Evolutionary conservation across 331 rosid genomes (phyloP), one percentile per base, ranked within the genome.

Genomic region (Cucumis variabilis): DNA sequence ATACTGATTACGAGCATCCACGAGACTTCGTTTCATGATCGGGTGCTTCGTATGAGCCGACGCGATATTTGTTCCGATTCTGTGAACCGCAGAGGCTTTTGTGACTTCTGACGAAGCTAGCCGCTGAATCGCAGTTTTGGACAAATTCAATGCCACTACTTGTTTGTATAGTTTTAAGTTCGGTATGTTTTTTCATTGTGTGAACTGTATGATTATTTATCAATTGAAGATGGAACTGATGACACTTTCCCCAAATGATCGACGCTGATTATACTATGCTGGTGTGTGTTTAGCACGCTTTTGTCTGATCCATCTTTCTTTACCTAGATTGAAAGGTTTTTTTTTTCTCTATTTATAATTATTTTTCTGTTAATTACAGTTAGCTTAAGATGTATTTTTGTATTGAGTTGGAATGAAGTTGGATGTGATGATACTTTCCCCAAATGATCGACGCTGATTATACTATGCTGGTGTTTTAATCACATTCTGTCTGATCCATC

Each of bases 181-280:
- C 28, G 24, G 4, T 78, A 1, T 55, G 15, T 20, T 20, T 81
- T 55, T 58, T 0, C 9, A 17, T 30, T 81, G 28, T 55, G 11
- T 58, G 44, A 20, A 28, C 30, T 11, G 6, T 58, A 19, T 81
- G 20, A 30, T 28, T 81, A 19, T 30, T 28, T 81, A 19, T 30
- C 6, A 19, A 58, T 20, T 14, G 51, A 11, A 4, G 86, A 62
- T 82, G 86, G 86, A 62, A 19, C 14, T 62, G 86, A 82, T 82
- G 86, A 82, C 55, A 82, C 86, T 82, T 82, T 82, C 86, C 86
- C 86, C 86, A 82, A 82, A 82, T 82, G 73, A 82, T 82, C 86
- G 86, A 82, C 69, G 86, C 72, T 41, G 86, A 82, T 82, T 82
- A 82, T 62, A 82, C 73, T 82, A 37, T 62, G 86, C 86, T 82